Evolutionary conservation across 176 grass and related monocot genomes (phyloP).

Genomic region (Ensete ventricosum): DNA sequence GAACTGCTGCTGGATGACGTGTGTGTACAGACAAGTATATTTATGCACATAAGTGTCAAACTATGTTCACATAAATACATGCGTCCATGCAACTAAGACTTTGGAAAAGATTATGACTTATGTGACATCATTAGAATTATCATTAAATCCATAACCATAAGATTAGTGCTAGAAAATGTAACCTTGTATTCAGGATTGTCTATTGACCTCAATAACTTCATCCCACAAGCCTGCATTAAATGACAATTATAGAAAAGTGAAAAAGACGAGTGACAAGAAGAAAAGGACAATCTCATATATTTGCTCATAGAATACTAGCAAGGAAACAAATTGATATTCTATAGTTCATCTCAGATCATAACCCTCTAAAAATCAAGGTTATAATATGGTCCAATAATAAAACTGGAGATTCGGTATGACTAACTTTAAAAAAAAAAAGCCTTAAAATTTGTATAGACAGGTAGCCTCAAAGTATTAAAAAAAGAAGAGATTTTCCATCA

Average conservation of each 20-base stretch:
- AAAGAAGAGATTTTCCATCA: too few species aligned
- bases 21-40: too few species aligned
- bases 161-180: background rate
- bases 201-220: conserved; percentile 86
- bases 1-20: background rate
- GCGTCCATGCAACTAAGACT: background rate
- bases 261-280: background rate
- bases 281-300: background rate
- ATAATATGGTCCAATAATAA: too few species aligned
- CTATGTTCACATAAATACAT: background rate
- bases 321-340: background rate
- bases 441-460: too few species aligned
- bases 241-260: background rate
- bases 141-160: background rate
- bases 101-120: background rate
- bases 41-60: background rate
- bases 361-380: background rate
- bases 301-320: background rate
- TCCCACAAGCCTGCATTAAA: conserved; percentile 60
- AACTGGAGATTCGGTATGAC: too few species aligned
- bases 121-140: background rate
- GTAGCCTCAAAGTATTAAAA: too few species aligned
- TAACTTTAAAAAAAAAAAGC: too few species aligned
- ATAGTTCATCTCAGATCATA: background rate
- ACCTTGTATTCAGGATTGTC: conserved; percentile 91